Base-by-base conservation (phyloP, 1,284 basidiomycete genomes). In the Pseudozyma tsukubaensis region DNA sequence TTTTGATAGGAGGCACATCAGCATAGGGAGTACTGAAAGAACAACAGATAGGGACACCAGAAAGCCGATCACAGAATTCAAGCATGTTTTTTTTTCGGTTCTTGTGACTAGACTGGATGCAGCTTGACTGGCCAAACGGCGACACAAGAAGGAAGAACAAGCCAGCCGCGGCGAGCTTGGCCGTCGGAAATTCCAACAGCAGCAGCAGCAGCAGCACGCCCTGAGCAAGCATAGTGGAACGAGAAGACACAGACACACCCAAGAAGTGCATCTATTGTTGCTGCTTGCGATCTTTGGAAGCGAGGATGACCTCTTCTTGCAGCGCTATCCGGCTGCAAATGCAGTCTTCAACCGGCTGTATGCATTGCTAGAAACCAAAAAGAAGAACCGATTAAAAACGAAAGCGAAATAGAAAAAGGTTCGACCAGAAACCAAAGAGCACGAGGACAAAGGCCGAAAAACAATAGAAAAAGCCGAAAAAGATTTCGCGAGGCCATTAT, bases 251-350 rank as follows among this genome's bases (percentile, higher is more conserved):
- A n/a, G n/a, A n/a, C n/a, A n/a, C 50, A 50, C 39, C 55, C 55
- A 47, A 50, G 55, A 45, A 57, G 37, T 34, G 55, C 1, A 12
- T 35, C 18, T 13, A 24, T 6, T 24, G 47, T 8, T n/a, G 29
- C n/a, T n/a, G n/a, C n/a, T 42, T 45, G 18, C 43, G 18, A 45
- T 21, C 43, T 45, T 11, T 8, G 36, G 24, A 56, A 40, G 54
- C 45, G 35, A 48, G 54, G 35, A 56, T 56, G 54, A 56, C 54
- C 54, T 11, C 43, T 10, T 39, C 54, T 19, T 56, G 54, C 54
- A 56, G 43, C 37, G 24, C 18, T 12, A 7, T 37, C 24, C n/a
- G 32, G 42, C 51, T 53, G 51, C n/a, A n/a, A 21, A 24, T 35
- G 42, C 42, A 37, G 29, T 12, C 24, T 11, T 36, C 35, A 37